These are phyloP conservation scores for Euphorbia tirucalli DNA, from an alignment of 345 rosid species.

Conservation along the genomic window DNA sequence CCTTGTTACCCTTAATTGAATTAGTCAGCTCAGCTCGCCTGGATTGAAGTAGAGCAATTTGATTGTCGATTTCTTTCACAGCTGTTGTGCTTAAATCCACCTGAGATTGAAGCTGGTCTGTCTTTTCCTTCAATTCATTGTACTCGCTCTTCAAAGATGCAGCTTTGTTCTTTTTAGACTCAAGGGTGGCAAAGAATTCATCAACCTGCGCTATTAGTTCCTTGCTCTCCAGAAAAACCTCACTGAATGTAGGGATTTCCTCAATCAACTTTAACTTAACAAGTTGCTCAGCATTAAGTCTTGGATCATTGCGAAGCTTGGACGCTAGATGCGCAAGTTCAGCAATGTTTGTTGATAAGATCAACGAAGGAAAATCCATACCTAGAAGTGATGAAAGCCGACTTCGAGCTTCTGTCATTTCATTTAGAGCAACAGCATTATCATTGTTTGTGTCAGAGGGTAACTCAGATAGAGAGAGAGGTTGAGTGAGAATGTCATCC, in stretches of 20 bases:
- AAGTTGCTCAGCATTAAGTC: conserved; percentile 54
- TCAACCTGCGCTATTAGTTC: conserved; percentile 38
- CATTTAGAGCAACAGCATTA: conserved; percentile 35
- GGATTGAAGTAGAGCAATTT: conserved; percentile 51
- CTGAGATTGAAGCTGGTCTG: conserved; percentile 44
- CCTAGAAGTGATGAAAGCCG: conserved; percentile 56
- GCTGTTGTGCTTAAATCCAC: conserved; percentile 39
- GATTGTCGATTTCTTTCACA: conserved; percentile 51
- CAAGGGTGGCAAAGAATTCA: conserved; percentile 43
- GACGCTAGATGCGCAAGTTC: conserved; percentile 48
- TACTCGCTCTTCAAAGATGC: conserved; percentile 57
- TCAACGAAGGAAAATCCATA: conserved; percentile 54
- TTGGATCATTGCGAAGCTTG: conserved; percentile 50
- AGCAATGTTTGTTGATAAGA: conserved; percentile 40
- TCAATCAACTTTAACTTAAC: conserved; percentile 61
- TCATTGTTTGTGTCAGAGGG: conserved; percentile 12
- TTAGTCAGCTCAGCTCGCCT: conserved; percentile 37
- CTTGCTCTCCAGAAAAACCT: conserved; percentile 54
- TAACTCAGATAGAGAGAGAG: conserved; percentile 26
- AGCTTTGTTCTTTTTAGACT: conserved; percentile 52
- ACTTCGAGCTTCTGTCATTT: conserved; percentile 48
- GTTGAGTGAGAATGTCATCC: conserved; percentile 54
- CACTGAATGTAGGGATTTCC: conserved; percentile 57
- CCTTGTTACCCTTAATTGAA: conserved; percentile 37
- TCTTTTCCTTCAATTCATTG: conserved; percentile 49